These are phyloP conservation scores for Globisporangium sylvaticum DNA, from an alignment of 352 stramenopile genomes.

Conservation along the genomic window DNA sequence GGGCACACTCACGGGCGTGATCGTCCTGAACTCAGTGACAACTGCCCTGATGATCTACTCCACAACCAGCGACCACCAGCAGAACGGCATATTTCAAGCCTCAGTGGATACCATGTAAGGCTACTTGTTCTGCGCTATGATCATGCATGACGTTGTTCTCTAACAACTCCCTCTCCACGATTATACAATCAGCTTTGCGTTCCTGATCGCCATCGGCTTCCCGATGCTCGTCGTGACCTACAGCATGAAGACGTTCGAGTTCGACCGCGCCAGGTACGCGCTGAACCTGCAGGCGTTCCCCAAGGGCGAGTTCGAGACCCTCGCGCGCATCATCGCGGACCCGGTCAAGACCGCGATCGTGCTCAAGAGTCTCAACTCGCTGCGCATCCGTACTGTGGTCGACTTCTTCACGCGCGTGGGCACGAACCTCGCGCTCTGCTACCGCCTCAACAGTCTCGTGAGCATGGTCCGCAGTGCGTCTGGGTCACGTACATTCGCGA, in stretches of 20 bases:
- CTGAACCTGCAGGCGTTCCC: not conserved
- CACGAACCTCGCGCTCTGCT: not conserved
- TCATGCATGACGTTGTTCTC: not conserved
- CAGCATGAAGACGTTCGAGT: not conserved
- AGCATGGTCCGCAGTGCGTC: not conserved
- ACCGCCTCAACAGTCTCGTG: not conserved
- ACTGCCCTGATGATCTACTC: not conserved
- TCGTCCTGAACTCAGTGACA: not conserved
- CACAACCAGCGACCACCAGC: not conserved
- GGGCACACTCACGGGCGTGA: not conserved
- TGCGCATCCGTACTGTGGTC: constrained; percentile 25
- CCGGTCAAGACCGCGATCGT: not conserved
- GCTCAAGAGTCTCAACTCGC: constrained; percentile 23
- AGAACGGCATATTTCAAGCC: not conserved
- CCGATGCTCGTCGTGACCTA: not conserved
- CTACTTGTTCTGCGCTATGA: not conserved
- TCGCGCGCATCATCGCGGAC: not conserved
- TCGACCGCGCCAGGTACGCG: not conserved
- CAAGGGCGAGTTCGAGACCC: not conserved
- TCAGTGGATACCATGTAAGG: not conserved
- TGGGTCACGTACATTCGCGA: not conserved
- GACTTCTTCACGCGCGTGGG: constrained; percentile 19
- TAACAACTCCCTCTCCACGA: not conserved
- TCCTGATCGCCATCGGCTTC: not conserved
- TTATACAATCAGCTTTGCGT: not conserved